Percentiles rank a stretch among this genome's conserved stretches.
These are phyloP conservation scores for Berkeleyomyces rouxiae DNA, from an alignment of 2,329 filamentous ascomycete genomes.

Conservation along the genomic window DNA sequence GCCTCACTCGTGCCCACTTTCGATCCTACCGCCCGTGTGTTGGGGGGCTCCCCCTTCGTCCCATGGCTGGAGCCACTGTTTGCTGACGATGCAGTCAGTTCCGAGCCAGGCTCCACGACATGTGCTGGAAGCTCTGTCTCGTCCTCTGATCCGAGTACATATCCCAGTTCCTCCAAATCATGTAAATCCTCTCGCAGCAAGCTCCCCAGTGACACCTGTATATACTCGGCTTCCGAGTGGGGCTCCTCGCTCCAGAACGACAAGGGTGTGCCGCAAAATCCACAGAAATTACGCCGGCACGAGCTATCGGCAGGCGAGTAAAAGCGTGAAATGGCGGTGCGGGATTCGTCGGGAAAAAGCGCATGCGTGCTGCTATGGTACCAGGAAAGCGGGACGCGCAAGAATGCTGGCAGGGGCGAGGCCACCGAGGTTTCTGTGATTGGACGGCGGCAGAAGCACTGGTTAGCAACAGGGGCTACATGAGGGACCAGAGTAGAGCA, in stretches of 20 bases:
- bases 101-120: slow-evolving; percentile 11
- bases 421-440: slow-evolving; percentile 47
- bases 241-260: slow-evolving; percentile 70
- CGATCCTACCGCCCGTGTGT: not conserved
- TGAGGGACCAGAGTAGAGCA: no score
- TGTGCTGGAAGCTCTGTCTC: slow-evolving; percentile 17
- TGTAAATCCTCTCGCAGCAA: slow-evolving; percentile 54
- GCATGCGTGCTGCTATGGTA: slow-evolving; percentile 61
- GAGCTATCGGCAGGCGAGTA: slow-evolving; percentile 45
- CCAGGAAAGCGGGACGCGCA: slow-evolving; percentile 67
- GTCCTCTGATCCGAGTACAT: slow-evolving; percentile 35
- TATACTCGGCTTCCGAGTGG: slow-evolving; percentile 53
- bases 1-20: not conserved
- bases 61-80: slow-evolving; percentile 10
- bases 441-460: not conserved
- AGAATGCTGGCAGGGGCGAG: slow-evolving; percentile 60
- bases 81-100: slow-evolving; percentile 12
- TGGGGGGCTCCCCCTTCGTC: not conserved
- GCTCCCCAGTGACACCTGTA: slow-evolving; percentile 68
- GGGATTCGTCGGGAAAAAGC: slow-evolving; percentile 63
- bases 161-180: slow-evolving; percentile 54
- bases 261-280: slow-evolving; percentile 76
- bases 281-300: slow-evolving; percentile 67
- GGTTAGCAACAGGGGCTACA: not conserved
- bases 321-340: slow-evolving; percentile 45